phyloP scores from a whole-genome alignment of 768 basidiomycete species.

The Mycena haematopus region DNA sequence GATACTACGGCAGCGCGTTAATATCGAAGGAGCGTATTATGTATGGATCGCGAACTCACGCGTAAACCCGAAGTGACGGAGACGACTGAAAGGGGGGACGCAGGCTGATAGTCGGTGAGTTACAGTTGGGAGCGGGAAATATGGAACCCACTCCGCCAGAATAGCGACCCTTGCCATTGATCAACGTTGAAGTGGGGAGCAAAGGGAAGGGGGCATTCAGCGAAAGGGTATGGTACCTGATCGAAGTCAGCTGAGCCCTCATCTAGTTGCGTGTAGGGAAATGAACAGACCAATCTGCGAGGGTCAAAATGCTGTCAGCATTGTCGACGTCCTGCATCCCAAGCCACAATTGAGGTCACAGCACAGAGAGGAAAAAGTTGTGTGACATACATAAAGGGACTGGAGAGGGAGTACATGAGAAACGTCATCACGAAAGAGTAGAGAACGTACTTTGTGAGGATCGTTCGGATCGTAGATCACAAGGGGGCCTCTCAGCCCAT shows the following conservation, averaged over 20 bases:
- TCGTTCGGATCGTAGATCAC: constrained; percentile 15
- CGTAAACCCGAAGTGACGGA: constrained; percentile 36
- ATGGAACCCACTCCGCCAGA: constrained; percentile 34
- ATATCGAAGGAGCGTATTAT: constrained; percentile 15
- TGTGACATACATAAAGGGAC: constrained; percentile 9
- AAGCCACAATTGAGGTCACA: neutral
- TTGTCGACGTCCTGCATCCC: constrained; percentile 10
- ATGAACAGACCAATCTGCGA: constrained; percentile 16
- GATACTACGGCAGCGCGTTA: constrained; percentile 7
- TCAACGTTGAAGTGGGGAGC: constrained; percentile 38
- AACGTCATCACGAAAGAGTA: neutral
- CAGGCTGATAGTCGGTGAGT: constrained; percentile 28
- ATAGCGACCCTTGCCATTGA: constrained; percentile 46
- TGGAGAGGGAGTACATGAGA: neutral
- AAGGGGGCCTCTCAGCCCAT: constrained; percentile 16
- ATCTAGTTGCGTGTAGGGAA: neutral
- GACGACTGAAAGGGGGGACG: constrained; percentile 40
- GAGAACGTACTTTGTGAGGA: constrained; percentile 8
- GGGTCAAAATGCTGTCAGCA: constrained; percentile 10
- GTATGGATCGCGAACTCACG: constrained; percentile 47
- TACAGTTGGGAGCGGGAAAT: constrained; percentile 30
- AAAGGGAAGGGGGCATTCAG: constrained; percentile 7
- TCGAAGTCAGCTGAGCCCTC: neutral
- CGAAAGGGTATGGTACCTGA: constrained; percentile 17
- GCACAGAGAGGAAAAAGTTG: neutral